These are phyloP conservation scores for Rutstroemia sp. DNA, from an alignment of 2,329 filamentous ascomycete genomes.

Conservation along the genomic window DNA sequence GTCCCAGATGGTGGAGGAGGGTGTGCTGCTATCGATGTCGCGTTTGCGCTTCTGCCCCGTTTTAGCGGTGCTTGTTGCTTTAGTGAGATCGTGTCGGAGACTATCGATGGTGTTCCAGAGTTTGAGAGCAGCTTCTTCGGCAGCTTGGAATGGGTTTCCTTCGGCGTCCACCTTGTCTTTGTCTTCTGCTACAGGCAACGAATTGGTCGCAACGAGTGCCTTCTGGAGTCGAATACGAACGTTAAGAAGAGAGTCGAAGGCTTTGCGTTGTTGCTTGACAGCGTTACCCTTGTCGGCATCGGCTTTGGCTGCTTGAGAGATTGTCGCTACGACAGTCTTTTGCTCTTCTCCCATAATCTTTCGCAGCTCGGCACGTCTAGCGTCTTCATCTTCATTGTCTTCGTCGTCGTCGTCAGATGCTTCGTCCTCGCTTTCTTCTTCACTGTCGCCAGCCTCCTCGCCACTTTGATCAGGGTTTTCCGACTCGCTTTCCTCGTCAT, in stretches of 20 bases:
- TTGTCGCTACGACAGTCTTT: constrained; percentile 54
- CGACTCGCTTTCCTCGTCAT: constrained; percentile 24
- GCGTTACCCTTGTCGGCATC: constrained; percentile 82
- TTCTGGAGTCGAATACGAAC: constrained; percentile 90
- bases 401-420: constrained; percentile 16
- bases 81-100: constrained; percentile 54
- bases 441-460: constrained; percentile 23
- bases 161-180: constrained; percentile 34
- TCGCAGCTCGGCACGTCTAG: constrained; percentile 50
- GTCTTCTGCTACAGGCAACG: constrained; percentile 46
- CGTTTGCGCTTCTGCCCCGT: constrained; percentile 57
- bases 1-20: constrained; percentile 63
- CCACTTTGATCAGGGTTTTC: constrained; percentile 28
- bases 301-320: constrained; percentile 56
- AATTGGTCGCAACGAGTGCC: constrained; percentile 74
- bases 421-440: constrained; percentile 30
- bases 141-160: constrained; percentile 56
- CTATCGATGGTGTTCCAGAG: constrained; percentile 75
- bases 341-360: constrained; percentile 63
- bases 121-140: constrained; percentile 77
- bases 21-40: constrained; percentile 43
- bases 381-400: constrained; percentile 27
- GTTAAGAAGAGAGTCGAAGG: constrained; percentile 84
- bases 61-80: constrained; percentile 36
- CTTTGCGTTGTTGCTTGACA: constrained; percentile 76